A percentile compares a stretch with the other conserved stretches of the same genome.
Conservation (phyloP, 352 stramenopile species). For the Globisporangium paroecandrum region DNA sequence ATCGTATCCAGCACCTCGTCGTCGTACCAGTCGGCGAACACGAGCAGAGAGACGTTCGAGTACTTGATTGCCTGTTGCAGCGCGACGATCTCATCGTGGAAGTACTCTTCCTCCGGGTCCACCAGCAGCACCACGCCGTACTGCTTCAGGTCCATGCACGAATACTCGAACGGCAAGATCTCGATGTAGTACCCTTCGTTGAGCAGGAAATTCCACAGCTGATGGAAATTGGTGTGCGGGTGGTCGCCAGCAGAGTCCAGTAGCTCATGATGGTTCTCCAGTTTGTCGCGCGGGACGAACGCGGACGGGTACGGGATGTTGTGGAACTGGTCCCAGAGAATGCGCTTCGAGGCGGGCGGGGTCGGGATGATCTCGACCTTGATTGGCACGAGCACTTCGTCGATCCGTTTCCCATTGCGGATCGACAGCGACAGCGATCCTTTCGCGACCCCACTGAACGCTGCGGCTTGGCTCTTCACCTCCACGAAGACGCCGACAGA, state of each 20-base stretch:
- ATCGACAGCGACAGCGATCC: slow-evolving; percentile 46
- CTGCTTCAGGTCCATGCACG: slow-evolving; percentile 56
- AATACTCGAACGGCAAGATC: slow-evolving; percentile 76
- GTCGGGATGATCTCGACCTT: slow-evolving; percentile 47
- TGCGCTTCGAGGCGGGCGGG: slow-evolving; percentile 38
- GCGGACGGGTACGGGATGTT: slow-evolving; percentile 85
- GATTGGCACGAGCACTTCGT: slow-evolving; percentile 46
- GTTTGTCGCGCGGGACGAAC: slow-evolving; percentile 76
- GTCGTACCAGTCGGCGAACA: slow-evolving; percentile 85
- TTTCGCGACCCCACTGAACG: slow-evolving; percentile 35
- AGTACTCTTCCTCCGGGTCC: slow-evolving; percentile 82
- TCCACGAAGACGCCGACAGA: slow-evolving; percentile 71
- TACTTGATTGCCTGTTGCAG: slow-evolving; percentile 62
- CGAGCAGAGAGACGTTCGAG: slow-evolving; percentile 61
- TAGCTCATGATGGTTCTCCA: slow-evolving; percentile 58
- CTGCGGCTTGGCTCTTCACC: slow-evolving; percentile 41
- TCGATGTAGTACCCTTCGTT: slow-evolving; percentile 73
- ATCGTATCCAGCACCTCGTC: slow-evolving; percentile 50
- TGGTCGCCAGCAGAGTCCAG: slow-evolving; percentile 81
- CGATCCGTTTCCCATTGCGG: slow-evolving; percentile 33
- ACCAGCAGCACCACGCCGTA: slow-evolving; percentile 82
- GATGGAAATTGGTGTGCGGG: slow-evolving; percentile 83
- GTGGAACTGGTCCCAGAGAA: slow-evolving; percentile 89
- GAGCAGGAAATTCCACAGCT: slow-evolving; percentile 73
- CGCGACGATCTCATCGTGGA: slow-evolving; percentile 53